Base-by-base conservation (phyloP, 2,329 filamentous ascomycete species). In the Fusarium sp. region DNA sequence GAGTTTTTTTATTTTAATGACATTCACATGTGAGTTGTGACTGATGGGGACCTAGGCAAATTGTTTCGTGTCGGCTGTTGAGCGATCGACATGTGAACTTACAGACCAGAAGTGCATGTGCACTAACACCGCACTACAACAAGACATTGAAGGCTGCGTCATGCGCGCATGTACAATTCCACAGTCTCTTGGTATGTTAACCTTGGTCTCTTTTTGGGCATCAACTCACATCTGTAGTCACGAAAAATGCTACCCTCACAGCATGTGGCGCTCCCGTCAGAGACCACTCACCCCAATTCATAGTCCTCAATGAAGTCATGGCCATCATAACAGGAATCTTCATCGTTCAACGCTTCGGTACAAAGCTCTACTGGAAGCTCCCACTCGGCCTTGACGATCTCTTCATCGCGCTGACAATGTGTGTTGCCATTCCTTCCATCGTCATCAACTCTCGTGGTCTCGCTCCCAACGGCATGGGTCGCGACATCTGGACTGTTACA, bases 401-500 rank as follows among this genome's bases (percentile, higher is more conserved):
- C 73, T 79, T 82, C 39, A 80, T 82, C 22, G 65, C 81, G 12
- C 31, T 78, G 13, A 75, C 80, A 6, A 64, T 81, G 26, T 11
- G 79, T 22, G 36, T 72, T 5, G 80, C 79, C 5, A 70, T 83
- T 2, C 80, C 81, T 0, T 79, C 72, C 26, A 78, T 79, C 1
- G 69, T 81, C 5, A 77, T 85, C 57, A 79, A 64, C 65, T 73
- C 80, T 1, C 63, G 80, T n/a, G 80, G 81, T 14, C 73, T 80
- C 7, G 75, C 73, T 2, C 74, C 80, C 36, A 81, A 85, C 57
- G 88, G 87, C 3, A 78, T 89, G 13, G 87, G 87, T 12, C 82
- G 77, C 24, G 87, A 90, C 54, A 81, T 88, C 22, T 89, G 87
- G 87, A 87, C 85, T 0, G 68, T 89, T 9, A 67, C 80, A 0